Evolutionary conservation across 2,329 filamentous ascomycete species (phyloP).

Genomic region (Paraphoma sp.): DNA sequence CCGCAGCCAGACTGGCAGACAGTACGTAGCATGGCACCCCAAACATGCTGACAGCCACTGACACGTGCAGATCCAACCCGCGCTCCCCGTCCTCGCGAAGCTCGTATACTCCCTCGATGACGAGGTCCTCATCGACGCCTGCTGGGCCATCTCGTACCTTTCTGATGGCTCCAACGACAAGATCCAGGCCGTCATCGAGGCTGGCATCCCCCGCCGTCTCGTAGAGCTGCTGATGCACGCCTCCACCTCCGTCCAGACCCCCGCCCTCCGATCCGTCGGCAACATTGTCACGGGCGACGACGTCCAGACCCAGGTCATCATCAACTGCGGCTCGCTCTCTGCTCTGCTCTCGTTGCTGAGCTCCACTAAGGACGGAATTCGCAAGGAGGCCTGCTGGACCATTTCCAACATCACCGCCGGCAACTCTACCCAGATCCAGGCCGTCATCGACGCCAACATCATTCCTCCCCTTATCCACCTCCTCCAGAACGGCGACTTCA

Average conservation of each 20-base stretch:
- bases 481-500: slow-evolving; percentile 94
- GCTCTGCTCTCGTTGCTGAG: slow-evolving; percentile 92
- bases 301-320: slow-evolving; percentile 98
- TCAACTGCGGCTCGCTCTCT: slow-evolving; percentile 93
- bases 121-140: slow-evolving; percentile 97
- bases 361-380: slow-evolving; percentile 97
- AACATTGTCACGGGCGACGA: slow-evolving; percentile 99
- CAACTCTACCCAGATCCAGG: slow-evolving; percentile 96
- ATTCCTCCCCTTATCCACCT: slow-evolving; percentile 96
- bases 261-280: slow-evolving; percentile 93
- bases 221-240: slow-evolving; percentile 98
- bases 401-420: slow-evolving; percentile 99
- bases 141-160: slow-evolving; percentile 99
- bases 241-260: slow-evolving; percentile 97
- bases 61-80: slow-evolving; percentile 78
- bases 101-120: slow-evolving; percentile 98
- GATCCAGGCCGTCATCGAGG: slow-evolving; percentile 98
- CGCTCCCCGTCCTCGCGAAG: slow-evolving; percentile 93
- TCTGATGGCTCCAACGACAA: slow-evolving; percentile 99
- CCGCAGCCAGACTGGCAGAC: slow-evolving; percentile 98
- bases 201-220: slow-evolving; percentile 92
- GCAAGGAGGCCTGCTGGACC: slow-evolving; percentile 99
- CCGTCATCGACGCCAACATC: slow-evolving; percentile 95
- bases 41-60: slow-evolving; percentile 1
- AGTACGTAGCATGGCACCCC: slow-evolving; percentile 61